phyloP scores from a whole-genome alignment of 768 basidiomycete species.

The Naganishia antarctica region DNA sequence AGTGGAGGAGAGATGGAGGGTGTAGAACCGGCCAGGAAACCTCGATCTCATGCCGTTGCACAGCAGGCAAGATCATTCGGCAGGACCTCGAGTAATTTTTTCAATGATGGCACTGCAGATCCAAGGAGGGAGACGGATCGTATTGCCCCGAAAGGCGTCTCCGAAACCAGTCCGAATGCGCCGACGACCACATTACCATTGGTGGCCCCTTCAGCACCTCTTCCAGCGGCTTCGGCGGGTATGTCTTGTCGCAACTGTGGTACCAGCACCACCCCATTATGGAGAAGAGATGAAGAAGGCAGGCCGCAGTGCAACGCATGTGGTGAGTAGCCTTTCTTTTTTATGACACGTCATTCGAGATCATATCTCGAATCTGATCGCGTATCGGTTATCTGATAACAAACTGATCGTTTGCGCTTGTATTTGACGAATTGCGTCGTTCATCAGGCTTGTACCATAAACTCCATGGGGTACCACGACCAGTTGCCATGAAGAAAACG shows the following conservation, averaged over 20 bases:
- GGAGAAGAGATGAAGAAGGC: slow-evolving; percentile 54
- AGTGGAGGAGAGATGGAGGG: slow-evolving; percentile 47
- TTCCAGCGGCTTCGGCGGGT: slow-evolving; percentile 42
- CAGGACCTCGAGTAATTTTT: neutral
- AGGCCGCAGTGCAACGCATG: slow-evolving; percentile 54
- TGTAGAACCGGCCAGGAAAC: slow-evolving; percentile 31
- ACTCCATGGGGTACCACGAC: slow-evolving; percentile 91
- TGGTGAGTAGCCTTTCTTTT: slow-evolving; percentile 45
- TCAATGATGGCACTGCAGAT: neutral
- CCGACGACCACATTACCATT: slow-evolving; percentile 36
- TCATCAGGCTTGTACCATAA: slow-evolving; percentile 89
- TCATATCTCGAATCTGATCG: neutral
- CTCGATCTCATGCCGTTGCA: slow-evolving; percentile 34
- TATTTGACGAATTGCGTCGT: slow-evolving; percentile 27
- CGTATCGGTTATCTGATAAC: slow-evolving; percentile 16
- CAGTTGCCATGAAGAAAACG: slow-evolving; percentile 97
- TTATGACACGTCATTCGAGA: slow-evolving; percentile 15
- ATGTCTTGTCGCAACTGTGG: slow-evolving; percentile 50
- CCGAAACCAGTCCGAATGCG: slow-evolving; percentile 31
- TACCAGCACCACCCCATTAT: slow-evolving; percentile 52
- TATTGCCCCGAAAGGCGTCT: neutral
- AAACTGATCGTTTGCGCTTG: slow-evolving; percentile 3
- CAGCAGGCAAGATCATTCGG: neutral
- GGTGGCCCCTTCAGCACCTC: slow-evolving; percentile 33
- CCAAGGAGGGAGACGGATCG: slow-evolving; percentile 8